Evolutionary conservation across 371 early-diverging fungal species (phyloP).

Genomic region (Nosema muscidifuracis): DNA sequence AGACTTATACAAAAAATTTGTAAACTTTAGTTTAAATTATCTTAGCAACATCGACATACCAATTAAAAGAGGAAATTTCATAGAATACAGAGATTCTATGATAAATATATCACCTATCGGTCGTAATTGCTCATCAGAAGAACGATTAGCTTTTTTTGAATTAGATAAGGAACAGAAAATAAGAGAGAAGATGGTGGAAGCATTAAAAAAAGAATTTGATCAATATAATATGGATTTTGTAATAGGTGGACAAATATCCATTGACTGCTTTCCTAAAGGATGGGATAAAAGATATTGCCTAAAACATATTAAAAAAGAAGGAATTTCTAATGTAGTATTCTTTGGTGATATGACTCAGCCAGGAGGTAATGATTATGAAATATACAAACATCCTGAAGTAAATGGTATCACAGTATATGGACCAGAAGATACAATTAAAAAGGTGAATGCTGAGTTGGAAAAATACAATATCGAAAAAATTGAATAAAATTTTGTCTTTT

Average conservation of each 20-base stretch:
- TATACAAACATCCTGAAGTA: constrained; percentile 74
- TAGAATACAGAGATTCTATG: constrained; percentile 98
- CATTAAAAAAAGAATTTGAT: constrained; percentile 74
- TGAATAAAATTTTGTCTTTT: too few relatives aligned
- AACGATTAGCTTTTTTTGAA: constrained; percentile 82
- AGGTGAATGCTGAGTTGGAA: constrained; percentile 69
- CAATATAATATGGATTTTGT: constrained; percentile 81
- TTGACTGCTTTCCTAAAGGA: constrained; percentile 97
- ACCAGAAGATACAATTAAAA: constrained; percentile 80
- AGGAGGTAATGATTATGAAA: constrained; percentile 99
- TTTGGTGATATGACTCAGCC: constrained; percentile 96
- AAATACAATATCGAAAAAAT: constrained; percentile 22
- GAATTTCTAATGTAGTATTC: constrained; percentile 84
- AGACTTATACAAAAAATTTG: constrained; percentile 81
- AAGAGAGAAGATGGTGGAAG: constrained; percentile 74
- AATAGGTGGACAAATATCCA: constrained; percentile 98
- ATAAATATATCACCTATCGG: constrained; percentile 97
- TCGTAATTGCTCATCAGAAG: constrained; percentile 81
- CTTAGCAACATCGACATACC: constrained; percentile 82
- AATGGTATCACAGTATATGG: constrained; percentile 76
- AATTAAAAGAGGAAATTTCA: constrained; percentile 78
- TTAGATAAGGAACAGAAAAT: constrained; percentile 70
- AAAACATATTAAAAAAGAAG: constrained; percentile 75
- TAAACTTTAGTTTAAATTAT: constrained; percentile 80
- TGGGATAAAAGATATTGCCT: constrained; percentile 93